Percentiles rank a stretch among this genome's conserved stretches.
phyloP scores from a whole-genome alignment of 1,139 yeast species.

The Candida buenavistaensis region DNA sequence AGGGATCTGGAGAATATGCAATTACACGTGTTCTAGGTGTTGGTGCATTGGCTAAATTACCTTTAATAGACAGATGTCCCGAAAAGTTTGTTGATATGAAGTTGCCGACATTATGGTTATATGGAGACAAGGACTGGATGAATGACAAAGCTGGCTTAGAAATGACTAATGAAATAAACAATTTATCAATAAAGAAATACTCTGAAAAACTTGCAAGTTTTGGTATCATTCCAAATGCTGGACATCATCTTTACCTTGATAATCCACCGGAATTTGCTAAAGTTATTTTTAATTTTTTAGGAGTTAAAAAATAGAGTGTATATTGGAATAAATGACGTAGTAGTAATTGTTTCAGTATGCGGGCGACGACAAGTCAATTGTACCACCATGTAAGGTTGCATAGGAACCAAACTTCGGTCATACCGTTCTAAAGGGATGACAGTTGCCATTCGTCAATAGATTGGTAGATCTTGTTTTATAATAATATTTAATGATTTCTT shows the following conservation, averaged over 20 bases:
- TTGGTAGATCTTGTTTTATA: too few species aligned
- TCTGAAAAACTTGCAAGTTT: constrained; percentile 31
- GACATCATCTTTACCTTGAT: constrained; percentile 80
- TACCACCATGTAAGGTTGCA: too few species aligned
- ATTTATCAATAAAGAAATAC: constrained; percentile 21
- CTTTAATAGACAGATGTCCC: constrained; percentile 46
- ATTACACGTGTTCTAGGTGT: constrained; percentile 41
- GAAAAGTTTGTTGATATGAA: constrained; percentile 33
- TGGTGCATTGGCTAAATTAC: constrained; percentile 44
- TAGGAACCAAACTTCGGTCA: too few species aligned
- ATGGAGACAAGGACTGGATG: constrained; percentile 53
- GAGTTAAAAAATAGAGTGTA: too few species aligned
- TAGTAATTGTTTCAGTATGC: too few species aligned
- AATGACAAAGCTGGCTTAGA: constrained; percentile 44
- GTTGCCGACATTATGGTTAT: constrained; percentile 47
- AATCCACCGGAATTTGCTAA: constrained; percentile 47
- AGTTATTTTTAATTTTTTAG: constrained; percentile 41
- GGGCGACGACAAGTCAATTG: too few species aligned
- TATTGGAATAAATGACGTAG: too few species aligned
- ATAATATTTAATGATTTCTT: too few species aligned
- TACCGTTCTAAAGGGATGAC: too few species aligned
- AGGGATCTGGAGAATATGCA: constrained; percentile 50
- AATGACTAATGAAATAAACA: constrained; percentile 40
- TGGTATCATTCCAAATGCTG: constrained; percentile 54
- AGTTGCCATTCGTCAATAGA: too few species aligned